A percentile compares a stretch with the other conserved stretches of the same genome.
Evolutionary conservation across 768 basidiomycete species (phyloP).

Genomic region (Rhodotorula babjevae): DNA sequence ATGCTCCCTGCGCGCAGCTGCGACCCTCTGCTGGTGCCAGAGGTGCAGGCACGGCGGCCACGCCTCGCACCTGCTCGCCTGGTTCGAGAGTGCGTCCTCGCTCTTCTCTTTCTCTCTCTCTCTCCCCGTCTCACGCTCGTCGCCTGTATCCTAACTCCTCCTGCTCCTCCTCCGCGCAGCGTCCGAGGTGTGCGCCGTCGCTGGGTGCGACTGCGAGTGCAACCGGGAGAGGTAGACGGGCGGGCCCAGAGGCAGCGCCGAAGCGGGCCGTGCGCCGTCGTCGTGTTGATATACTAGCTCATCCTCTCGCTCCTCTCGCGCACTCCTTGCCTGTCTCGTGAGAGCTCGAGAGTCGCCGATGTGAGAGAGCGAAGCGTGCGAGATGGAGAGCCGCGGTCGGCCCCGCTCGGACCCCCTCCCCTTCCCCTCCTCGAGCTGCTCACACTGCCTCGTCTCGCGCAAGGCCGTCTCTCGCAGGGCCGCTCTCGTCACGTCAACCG

Average conservation of each 20-base stretch:
- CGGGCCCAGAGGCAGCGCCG: not conserved
- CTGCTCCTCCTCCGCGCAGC: not conserved
- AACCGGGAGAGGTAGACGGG: not conserved
- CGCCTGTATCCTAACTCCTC: not conserved
- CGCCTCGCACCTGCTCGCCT: conserved; percentile 31
- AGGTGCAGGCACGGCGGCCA: conserved; percentile 36
- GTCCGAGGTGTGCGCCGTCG: conserved; percentile 21
- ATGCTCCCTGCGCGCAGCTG: no score
- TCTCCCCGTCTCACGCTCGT: not conserved
- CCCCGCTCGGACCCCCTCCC: no score
- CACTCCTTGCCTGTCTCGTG: no score
- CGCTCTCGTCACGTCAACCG: no score
- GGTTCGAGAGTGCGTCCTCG: conserved; percentile 27
- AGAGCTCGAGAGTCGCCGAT: no score
- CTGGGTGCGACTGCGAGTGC: conserved; percentile 29
- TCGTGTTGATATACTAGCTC: not conserved
- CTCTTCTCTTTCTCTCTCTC: not conserved
- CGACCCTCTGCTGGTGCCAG: conserved; percentile 32
- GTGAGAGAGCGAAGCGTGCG: no score
- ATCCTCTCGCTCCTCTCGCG: no score
- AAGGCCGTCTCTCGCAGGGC: no score
- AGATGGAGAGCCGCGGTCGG: no score
- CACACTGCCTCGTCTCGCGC: no score
- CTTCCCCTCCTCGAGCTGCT: no score
- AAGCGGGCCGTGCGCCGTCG: not conserved